These are phyloP conservation scores for Leishmania aethiopica DNA, from an alignment of 208 protist genomes.

Conservation along the genomic window DNA sequence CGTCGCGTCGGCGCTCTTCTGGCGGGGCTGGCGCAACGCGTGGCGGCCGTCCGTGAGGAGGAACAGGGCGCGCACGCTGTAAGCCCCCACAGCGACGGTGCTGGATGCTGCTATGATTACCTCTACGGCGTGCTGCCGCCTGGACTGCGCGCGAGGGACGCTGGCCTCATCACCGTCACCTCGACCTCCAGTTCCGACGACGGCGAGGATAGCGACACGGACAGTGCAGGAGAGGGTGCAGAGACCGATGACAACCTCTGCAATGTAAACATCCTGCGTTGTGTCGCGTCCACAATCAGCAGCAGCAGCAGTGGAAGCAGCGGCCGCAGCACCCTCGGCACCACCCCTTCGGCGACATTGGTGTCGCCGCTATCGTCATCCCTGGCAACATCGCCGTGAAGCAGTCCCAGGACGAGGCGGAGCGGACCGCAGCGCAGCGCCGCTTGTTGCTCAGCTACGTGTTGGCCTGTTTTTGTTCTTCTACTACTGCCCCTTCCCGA, in stretches of 20 bases:
- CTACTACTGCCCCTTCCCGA: neutral
- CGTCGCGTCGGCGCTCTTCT: slow-evolving; percentile 25
- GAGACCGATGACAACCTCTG: neutral
- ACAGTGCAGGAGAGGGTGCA: neutral
- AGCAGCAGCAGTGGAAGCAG: neutral
- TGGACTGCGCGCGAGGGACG: slow-evolving; percentile 11
- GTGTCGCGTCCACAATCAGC: neutral
- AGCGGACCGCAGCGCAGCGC: neutral
- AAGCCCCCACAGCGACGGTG: neutral
- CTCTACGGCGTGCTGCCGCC: slow-evolving; percentile 25
- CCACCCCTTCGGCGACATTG: neutral
- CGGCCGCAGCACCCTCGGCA: neutral
- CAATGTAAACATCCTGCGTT: neutral
- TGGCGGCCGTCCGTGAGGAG: slow-evolving; percentile 7
- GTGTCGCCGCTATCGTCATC: slow-evolving; percentile 4
- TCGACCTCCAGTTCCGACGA: neutral
- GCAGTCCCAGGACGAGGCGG: neutral
- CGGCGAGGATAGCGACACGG: neutral
- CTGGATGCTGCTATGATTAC: slow-evolving; percentile 8
- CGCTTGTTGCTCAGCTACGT: neutral
- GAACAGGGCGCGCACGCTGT: neutral
- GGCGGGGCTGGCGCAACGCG: slow-evolving; percentile 12
- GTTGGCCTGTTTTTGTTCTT: neutral
- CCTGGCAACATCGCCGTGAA: neutral
- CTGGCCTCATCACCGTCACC: slow-evolving; percentile 1